A percentile compares a stretch with the other conserved stretches of the same genome.
These are phyloP conservation scores for Eragrostis curvula DNA, from an alignment of 176 grass and related monocot species.

Conservation along the genomic window DNA sequence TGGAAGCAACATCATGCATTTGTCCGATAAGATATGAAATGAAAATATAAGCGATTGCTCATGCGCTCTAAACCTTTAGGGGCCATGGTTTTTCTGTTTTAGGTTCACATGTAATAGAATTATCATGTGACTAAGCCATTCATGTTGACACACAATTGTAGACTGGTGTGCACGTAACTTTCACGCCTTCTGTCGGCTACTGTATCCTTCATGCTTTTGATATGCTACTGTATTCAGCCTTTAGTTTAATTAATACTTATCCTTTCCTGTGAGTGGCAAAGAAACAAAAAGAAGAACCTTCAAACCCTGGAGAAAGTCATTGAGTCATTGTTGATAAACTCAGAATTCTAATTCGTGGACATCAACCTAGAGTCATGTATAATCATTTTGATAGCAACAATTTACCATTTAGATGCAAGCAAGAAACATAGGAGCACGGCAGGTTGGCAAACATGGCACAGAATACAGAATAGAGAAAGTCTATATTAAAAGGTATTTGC, in stretches of 20 bases:
- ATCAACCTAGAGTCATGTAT: neutral
- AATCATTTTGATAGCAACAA: neutral
- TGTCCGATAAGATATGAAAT: neutral
- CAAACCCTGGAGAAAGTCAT: neutral
- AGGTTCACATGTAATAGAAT: constrained; percentile 5
- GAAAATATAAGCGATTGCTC: neutral
- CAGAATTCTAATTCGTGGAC: constrained; percentile 9
- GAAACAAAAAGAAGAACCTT: neutral
- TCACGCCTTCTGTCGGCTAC: constrained; percentile 12
- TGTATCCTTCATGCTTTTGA: constrained; percentile 17
- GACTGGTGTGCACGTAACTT: neutral
- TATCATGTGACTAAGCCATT: constrained; percentile 3
- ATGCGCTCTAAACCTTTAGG: constrained; percentile 9
- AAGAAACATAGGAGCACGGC: neutral
- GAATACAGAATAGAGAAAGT: constrained; percentile 6
- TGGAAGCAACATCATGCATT: constrained; percentile 7
- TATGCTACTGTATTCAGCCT: constrained; percentile 3
- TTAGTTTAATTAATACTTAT: constrained; percentile 10
- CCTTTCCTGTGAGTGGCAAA: neutral
- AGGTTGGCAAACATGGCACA: neutral
- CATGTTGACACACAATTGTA: constrained; percentile 2
- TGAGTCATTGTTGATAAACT: neutral
- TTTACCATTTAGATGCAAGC: neutral
- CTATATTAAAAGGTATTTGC: neutral
- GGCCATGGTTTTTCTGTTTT: neutral